These are phyloP conservation scores for Diaporthe nobilis DNA, from an alignment of 2,329 filamentous ascomycete species.

Conservation along the genomic window DNA sequence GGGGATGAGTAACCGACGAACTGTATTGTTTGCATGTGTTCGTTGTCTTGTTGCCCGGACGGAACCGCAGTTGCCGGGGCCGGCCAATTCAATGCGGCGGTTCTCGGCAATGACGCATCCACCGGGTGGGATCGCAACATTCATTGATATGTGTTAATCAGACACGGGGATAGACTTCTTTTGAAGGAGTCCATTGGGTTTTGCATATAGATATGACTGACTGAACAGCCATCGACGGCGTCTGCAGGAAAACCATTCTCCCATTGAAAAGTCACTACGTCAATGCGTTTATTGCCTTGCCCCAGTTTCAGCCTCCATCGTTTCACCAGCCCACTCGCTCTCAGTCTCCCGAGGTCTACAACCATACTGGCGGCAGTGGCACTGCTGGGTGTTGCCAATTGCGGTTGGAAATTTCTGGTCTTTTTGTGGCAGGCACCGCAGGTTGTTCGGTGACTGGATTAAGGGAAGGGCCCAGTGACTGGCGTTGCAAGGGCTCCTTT, in stretches of 20 bases:
- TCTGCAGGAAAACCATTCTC: not conserved
- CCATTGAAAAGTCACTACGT: too few species aligned
- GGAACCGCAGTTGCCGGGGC: constrained; percentile 17
- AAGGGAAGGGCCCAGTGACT: too few species aligned
- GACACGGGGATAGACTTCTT: not conserved
- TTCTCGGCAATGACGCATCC: constrained; percentile 26
- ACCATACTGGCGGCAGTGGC: too few species aligned
- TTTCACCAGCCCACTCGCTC: not conserved
- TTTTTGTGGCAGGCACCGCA: too few species aligned
- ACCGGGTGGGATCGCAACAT: constrained; percentile 7
- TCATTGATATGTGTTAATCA: not conserved
- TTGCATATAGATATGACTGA: not conserved
- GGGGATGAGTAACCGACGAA: not conserved
- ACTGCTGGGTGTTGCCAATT: too few species aligned
- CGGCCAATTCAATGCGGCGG: constrained; percentile 28
- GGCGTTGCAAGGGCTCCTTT: too few species aligned
- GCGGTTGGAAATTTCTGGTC: too few species aligned
- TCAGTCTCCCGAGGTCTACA: not conserved
- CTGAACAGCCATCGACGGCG: not conserved
- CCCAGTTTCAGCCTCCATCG: not conserved
- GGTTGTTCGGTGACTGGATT: too few species aligned
- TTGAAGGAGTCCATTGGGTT: not conserved
- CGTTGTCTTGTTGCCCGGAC: not conserved
- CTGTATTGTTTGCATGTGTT: constrained; percentile 5
- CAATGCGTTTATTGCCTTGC: not conserved